Percentiles rank a stretch among this genome's conserved stretches.
phyloP scores from a whole-genome alignment of 495 filamentous ascomycete species.

The Sordaria brevicollis region DNA sequence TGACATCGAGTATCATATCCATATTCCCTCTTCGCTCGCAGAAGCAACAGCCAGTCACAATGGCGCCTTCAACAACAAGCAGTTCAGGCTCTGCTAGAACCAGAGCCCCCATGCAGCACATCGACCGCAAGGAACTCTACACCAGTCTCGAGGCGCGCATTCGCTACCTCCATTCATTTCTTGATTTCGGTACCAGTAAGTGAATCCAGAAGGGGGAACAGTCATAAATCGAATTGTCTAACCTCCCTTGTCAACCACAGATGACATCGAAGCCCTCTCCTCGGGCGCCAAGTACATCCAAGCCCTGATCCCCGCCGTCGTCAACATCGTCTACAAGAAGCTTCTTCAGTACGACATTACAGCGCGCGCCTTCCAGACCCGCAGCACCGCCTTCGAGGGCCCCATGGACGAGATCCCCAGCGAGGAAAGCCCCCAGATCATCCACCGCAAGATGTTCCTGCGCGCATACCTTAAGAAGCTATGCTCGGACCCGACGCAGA shows the following conservation, averaged over 20 bases:
- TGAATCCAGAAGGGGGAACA: not conserved
- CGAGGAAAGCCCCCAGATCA: constrained; percentile 59
- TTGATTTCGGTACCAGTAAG: constrained; percentile 61
- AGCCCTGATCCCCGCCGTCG: constrained; percentile 57
- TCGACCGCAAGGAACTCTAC: constrained; percentile 60
- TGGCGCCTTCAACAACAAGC: constrained; percentile 17
- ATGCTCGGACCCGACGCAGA: constrained; percentile 57
- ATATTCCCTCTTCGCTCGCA: not conserved
- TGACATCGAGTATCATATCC: not conserved
- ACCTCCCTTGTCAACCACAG: constrained; percentile 20
- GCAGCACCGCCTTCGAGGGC: constrained; percentile 51
- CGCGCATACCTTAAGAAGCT: constrained; percentile 59
- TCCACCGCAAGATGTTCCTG: constrained; percentile 68
- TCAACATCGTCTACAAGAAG: constrained; percentile 73
- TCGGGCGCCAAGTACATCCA: constrained; percentile 63
- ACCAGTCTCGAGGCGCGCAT: constrained; percentile 56
- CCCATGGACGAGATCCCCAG: constrained; percentile 49
- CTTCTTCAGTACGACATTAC: constrained; percentile 67
- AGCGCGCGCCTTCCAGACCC: constrained; percentile 56
- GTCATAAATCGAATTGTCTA: not conserved
- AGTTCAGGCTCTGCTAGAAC: not conserved
- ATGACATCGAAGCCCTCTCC: constrained; percentile 56
- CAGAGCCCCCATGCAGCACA: constrained; percentile 40
- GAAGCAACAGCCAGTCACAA: not conserved
- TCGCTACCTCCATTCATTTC: constrained; percentile 58